phyloP scores from a whole-genome alignment of 768 basidiomycete species.

The Trametes punicea region DNA sequence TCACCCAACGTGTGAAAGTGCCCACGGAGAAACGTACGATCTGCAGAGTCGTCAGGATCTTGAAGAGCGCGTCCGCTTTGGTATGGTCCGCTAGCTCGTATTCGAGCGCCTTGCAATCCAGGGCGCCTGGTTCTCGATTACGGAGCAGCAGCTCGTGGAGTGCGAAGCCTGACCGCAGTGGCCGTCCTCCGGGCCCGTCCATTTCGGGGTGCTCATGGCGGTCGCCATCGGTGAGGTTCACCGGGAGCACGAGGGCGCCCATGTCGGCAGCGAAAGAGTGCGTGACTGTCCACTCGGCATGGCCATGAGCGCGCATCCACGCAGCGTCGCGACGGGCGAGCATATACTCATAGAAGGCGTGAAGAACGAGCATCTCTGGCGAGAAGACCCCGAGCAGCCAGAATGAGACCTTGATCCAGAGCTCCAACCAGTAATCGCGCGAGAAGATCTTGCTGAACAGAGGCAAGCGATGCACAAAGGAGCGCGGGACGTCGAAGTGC shows the following conservation, averaged over 20 bases:
- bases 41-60: constrained; percentile 16
- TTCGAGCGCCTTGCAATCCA: constrained; percentile 17
- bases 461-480: constrained; percentile 10
- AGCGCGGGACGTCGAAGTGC: constrained; percentile 19
- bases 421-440: constrained; percentile 18
- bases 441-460: constrained; percentile 6
- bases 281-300: constrained; percentile 9
- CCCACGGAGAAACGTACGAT: constrained; percentile 14
- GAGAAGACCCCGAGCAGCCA: constrained; percentile 19
- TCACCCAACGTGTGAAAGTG: not conserved
- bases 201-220: not conserved
- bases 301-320: constrained; percentile 19
- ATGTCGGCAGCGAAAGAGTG: constrained; percentile 19
- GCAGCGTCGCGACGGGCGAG: constrained; percentile 16
- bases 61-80: constrained; percentile 20
- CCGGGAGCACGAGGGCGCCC: constrained; percentile 5
- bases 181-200: not conserved
- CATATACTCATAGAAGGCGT: constrained; percentile 19
- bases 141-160: constrained; percentile 14
- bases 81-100: constrained; percentile 15
- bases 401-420: constrained; percentile 18
- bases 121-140: not conserved
- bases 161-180: constrained; percentile 14
- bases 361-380: constrained; percentile 21
- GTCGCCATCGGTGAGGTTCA: not conserved